phyloP scores from a whole-genome alignment of 2,329 filamentous ascomycete species.

The Penicillium thymicola region DNA sequence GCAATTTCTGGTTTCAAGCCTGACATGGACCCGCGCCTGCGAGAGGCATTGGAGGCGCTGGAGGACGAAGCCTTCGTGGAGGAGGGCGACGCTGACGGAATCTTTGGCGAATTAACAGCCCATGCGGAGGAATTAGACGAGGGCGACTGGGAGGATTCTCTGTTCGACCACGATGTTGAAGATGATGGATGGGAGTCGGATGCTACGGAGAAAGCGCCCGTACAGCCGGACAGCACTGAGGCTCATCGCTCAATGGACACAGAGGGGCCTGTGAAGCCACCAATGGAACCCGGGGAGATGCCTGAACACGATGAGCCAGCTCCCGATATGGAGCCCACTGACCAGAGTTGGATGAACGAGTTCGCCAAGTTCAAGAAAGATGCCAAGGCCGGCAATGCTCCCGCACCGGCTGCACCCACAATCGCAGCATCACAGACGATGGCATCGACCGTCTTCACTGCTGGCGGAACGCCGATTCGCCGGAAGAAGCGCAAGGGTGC shows the following conservation, averaged over 20 bases:
- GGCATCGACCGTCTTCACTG: constrained; percentile 50
- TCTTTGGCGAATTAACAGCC: constrained; percentile 72
- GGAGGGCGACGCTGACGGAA: constrained; percentile 68
- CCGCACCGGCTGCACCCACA: constrained; percentile 33
- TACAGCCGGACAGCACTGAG: constrained; percentile 32
- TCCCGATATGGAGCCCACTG: constrained; percentile 54
- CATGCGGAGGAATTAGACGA: constrained; percentile 69
- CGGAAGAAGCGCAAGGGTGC: constrained; percentile 95
- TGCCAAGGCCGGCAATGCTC: constrained; percentile 46
- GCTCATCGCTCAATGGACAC: constrained; percentile 30
- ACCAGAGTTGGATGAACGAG: constrained; percentile 84
- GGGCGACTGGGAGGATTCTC: constrained; percentile 70
- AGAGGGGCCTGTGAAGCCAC: constrained; percentile 31
- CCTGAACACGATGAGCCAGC: constrained; percentile 38
- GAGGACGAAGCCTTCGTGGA: constrained; percentile 95
- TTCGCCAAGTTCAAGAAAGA: constrained; percentile 95
- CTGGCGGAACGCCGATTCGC: constrained; percentile 63
- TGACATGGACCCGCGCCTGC: constrained; percentile 90
- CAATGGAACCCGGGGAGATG: constrained; percentile 31
- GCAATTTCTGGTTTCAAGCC: constrained; percentile 90
- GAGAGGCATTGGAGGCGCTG: constrained; percentile 87
- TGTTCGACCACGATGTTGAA: constrained; percentile 52
- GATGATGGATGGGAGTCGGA: constrained; percentile 95
- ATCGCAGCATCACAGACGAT: constrained; percentile 41
- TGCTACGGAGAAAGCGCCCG: constrained; percentile 72